These are phyloP conservation scores for Acarospora socialis DNA, from an alignment of 2,329 filamentous ascomycete genomes.

Conservation along the genomic window DNA sequence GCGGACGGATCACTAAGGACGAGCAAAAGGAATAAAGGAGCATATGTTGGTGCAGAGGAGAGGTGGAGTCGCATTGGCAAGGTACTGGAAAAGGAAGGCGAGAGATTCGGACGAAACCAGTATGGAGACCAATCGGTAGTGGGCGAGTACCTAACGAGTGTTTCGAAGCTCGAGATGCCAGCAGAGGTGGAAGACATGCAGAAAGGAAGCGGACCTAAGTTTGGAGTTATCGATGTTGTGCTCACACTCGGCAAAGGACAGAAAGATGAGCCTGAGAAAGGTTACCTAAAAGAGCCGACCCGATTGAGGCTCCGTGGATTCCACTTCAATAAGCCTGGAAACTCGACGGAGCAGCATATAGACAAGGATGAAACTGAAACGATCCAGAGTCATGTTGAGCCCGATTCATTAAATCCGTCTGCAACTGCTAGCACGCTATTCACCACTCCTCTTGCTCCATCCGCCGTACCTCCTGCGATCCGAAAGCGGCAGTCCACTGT, in stretches of 20 bases:
- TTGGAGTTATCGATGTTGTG: constrained; percentile 26
- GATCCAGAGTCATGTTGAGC: too few species aligned
- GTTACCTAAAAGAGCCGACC: constrained; percentile 3
- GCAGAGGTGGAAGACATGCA: constrained; percentile 20
- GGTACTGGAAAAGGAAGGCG: constrained; percentile 25
- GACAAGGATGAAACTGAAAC: too few species aligned
- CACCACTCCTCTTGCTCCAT: neutral
- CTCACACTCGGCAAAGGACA: constrained; percentile 9
- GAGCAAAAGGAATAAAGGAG: constrained; percentile 7
- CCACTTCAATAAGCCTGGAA: too few species aligned
- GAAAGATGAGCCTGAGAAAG: neutral
- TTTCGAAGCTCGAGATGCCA: constrained; percentile 27
- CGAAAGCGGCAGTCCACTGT: neutral
- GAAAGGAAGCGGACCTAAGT: constrained; percentile 17
- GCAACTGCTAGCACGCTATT: too few species aligned
- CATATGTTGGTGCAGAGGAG: constrained; percentile 12
- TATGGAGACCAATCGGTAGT: constrained; percentile 21
- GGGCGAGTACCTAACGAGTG: constrained; percentile 24
- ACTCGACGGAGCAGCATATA: too few species aligned
- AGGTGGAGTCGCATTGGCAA: constrained; percentile 15
- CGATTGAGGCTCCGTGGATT: neutral
- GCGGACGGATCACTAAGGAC: constrained; percentile 3
- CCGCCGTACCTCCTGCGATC: neutral
- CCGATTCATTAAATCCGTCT: constrained; percentile 4
- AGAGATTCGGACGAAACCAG: constrained; percentile 20